Evolutionary conservation across 1,284 basidiomycete species (phyloP).

Genomic region (Pseudozyma sp.): DNA sequence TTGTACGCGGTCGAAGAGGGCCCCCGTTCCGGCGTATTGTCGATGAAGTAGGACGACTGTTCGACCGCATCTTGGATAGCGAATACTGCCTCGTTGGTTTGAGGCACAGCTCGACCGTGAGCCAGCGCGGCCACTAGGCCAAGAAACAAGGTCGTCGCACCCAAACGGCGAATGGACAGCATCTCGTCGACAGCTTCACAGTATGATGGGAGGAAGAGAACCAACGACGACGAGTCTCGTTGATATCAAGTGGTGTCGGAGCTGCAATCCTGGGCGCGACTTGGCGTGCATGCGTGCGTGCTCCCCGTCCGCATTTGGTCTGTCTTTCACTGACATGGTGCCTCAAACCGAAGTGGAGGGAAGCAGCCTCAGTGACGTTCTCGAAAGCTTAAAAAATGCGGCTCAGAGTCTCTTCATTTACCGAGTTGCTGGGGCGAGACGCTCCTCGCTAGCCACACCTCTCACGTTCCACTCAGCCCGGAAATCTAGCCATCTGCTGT

Average conservation of each 20-base stretch:
- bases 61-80: constrained; percentile 3
- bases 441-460: not conserved
- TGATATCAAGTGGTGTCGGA: too few relatives aligned
- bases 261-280: too few relatives aligned
- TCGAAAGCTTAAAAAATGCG: too few relatives aligned
- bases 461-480: too few relatives aligned
- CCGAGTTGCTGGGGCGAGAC: too few relatives aligned
- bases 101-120: constrained; percentile 17
- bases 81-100: constrained; percentile 13
- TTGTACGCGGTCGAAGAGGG: not conserved
- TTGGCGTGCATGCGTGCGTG: constrained; percentile 11
- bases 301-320: not conserved
- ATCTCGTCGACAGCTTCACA: not conserved
- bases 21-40: not conserved
- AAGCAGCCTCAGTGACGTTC: too few relatives aligned
- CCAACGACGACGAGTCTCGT: too few relatives aligned
- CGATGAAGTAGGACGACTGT: not conserved
- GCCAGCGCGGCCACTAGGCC: constrained; percentile 1
- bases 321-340: not conserved
- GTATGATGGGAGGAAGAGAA: too few relatives aligned
- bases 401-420: too few relatives aligned
- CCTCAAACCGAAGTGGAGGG: not conserved
- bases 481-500: not conserved
- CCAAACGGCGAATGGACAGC: not conserved
- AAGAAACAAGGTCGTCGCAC: not conserved